phyloP scores from a whole-genome alignment of 179 eudicot genomes.

The Silene noctiflora region DNA sequence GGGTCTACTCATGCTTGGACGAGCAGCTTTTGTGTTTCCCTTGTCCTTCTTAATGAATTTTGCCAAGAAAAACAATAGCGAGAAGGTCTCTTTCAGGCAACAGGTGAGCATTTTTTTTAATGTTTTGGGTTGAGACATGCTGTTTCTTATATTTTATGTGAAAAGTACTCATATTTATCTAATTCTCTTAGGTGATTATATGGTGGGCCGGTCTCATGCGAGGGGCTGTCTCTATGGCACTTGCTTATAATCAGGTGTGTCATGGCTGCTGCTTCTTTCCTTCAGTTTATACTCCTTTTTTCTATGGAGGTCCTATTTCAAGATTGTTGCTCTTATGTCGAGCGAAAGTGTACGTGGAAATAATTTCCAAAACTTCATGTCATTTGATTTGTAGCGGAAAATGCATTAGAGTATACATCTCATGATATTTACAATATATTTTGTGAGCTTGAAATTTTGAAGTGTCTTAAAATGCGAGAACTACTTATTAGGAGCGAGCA shows the following conservation, averaged over 20 bases:
- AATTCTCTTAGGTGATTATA: conserved; percentile 49
- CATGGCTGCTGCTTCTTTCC: neutral
- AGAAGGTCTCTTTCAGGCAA: conserved; percentile 55
- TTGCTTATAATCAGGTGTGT: conserved; percentile 88
- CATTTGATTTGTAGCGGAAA: too few species aligned
- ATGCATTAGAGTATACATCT: too few species aligned
- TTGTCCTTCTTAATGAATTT: conserved; percentile 66
- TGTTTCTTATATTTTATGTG: neutral
- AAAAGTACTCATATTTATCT: neutral
- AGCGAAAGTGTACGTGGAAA: neutral
- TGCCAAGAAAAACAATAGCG: conserved; percentile 39
- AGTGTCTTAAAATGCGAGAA: too few species aligned
- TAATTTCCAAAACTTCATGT: too few species aligned
- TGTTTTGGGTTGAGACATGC: neutral
- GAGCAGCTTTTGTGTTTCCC: conserved; percentile 93
- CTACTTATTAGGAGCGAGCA: too few species aligned
- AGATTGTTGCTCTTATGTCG: too few species aligned
- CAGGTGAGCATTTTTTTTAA: conserved; percentile 42
- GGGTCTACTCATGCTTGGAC: conserved; percentile 73
- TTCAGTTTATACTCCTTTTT: neutral
- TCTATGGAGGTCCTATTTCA: too few species aligned
- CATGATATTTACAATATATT: neutral
- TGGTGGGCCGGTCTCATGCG: conserved; percentile 99
- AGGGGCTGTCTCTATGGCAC: conserved; percentile 98
- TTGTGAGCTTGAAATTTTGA: too few species aligned